phyloP scores from a whole-genome alignment of 345 rosid genomes.

The Syzygium aqueum region DNA sequence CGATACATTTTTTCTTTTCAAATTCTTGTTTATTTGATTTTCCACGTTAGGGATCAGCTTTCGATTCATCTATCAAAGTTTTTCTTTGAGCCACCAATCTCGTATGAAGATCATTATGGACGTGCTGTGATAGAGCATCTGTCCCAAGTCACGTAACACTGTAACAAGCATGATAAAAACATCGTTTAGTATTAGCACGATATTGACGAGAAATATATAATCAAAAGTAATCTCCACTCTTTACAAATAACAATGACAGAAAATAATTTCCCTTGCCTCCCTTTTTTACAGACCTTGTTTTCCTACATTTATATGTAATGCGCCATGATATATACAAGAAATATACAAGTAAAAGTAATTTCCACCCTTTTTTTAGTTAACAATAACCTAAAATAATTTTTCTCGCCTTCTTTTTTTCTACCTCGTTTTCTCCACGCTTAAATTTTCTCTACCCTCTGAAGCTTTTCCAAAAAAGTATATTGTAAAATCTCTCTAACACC shows the following conservation, averaged over 20 bases:
- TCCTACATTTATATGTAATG: neutral
- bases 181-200: neutral
- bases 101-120: neutral
- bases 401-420: too few species aligned
- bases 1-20: too few species aligned
- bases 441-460: too few species aligned
- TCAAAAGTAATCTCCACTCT: neutral
- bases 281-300: neutral
- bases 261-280: neutral
- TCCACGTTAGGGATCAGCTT: neutral
- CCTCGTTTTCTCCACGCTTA: too few species aligned
- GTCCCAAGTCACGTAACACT: neutral
- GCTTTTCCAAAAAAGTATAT: too few species aligned
- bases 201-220: neutral
- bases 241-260: neutral
- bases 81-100: neutral
- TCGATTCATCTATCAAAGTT: neutral
- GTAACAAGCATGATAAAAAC: neutral
- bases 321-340: too few species aligned
- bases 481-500: too few species aligned
- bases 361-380: too few species aligned
- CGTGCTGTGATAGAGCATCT: neutral
- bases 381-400: too few species aligned
- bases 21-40: too few species aligned
- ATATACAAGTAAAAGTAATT: too few species aligned